Conservation (phyloP, 805 yeast species). For the Metschnikowia bowlesiae region DNA sequence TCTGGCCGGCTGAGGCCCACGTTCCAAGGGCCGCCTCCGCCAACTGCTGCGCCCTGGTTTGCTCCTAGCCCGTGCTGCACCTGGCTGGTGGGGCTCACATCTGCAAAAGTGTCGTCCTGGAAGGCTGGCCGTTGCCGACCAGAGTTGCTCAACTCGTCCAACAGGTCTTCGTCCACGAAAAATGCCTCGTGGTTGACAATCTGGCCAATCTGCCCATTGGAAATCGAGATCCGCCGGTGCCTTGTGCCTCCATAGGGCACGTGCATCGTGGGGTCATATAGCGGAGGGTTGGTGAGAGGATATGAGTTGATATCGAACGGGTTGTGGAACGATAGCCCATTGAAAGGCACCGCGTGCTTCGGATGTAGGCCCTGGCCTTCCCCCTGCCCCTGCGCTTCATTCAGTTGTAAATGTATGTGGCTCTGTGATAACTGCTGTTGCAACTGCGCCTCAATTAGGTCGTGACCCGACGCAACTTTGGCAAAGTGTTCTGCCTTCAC, state of each 20-base stretch:
- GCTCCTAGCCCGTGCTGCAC: background rate
- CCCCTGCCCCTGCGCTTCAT: background rate
- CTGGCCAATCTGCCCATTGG: slow-evolving; percentile 83
- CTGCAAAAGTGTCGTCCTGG: background rate
- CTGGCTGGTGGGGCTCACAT: background rate
- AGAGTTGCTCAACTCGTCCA: slow-evolving; percentile 18
- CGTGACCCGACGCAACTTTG: background rate
- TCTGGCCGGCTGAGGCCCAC: background rate
- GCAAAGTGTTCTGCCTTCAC: background rate
- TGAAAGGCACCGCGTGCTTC: slow-evolving; percentile 9
- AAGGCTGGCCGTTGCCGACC: background rate
- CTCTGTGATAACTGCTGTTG: slow-evolving; percentile 1
- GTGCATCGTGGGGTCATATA: slow-evolving; percentile 41
- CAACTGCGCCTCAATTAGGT: background rate
- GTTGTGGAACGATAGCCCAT: slow-evolving; percentile 24
- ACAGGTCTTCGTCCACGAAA: slow-evolving; percentile 24
- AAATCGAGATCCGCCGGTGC: slow-evolving; percentile 70
- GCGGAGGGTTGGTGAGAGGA: slow-evolving; percentile 46
- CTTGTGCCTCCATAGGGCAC: slow-evolving; percentile 33
- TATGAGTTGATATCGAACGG: slow-evolving; percentile 38
- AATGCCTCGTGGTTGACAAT: slow-evolving; percentile 47
- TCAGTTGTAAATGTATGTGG: background rate
- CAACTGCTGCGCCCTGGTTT: background rate
- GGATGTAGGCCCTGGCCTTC: background rate
- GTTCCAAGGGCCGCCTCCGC: background rate